Evolutionary conservation across 768 basidiomycete species (phyloP).

Genomic region (Cubamyces lactineus): DNA sequence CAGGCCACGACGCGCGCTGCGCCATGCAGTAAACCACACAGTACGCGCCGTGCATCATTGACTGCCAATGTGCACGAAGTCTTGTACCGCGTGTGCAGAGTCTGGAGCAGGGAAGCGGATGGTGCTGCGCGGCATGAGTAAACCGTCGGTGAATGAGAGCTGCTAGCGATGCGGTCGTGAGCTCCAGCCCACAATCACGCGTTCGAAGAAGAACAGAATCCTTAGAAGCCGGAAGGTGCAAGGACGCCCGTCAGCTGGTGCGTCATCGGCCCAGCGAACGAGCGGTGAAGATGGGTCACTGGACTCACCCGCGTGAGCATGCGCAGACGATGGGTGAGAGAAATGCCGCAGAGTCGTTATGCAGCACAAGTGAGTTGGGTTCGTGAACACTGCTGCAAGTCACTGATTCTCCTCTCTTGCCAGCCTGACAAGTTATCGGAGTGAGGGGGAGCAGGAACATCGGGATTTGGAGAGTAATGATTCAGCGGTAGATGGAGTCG

Average conservation of each 20-base stretch:
- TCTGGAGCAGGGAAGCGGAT: not conserved
- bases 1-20: not conserved
- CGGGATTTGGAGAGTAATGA: too few species aligned
- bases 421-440: too few species aligned
- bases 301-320: conserved; percentile 10
- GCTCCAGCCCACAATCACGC: not conserved
- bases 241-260: conserved; percentile 12
- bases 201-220: not conserved
- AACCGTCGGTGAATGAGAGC: not conserved
- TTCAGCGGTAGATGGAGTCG: too few species aligned
- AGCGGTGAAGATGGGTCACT: conserved; percentile 2
- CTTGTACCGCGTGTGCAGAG: too few species aligned
- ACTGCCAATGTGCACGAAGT: not conserved
- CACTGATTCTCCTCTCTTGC: too few species aligned
- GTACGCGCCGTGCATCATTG: too few species aligned
- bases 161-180: too few species aligned
- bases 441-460: too few species aligned
- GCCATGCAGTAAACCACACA: too few species aligned
- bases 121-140: not conserved
- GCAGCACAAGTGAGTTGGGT: too few species aligned
- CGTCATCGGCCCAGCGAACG: conserved; percentile 7
- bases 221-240: not conserved
- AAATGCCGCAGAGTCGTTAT: not conserved
- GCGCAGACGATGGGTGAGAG: not conserved
- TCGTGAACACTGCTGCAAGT: too few species aligned